A percentile compares a stretch with the other conserved stretches of the same genome.
phyloP scores from a whole-genome alignment of 768 basidiomycete species.

The Tricholomella constricta region DNA sequence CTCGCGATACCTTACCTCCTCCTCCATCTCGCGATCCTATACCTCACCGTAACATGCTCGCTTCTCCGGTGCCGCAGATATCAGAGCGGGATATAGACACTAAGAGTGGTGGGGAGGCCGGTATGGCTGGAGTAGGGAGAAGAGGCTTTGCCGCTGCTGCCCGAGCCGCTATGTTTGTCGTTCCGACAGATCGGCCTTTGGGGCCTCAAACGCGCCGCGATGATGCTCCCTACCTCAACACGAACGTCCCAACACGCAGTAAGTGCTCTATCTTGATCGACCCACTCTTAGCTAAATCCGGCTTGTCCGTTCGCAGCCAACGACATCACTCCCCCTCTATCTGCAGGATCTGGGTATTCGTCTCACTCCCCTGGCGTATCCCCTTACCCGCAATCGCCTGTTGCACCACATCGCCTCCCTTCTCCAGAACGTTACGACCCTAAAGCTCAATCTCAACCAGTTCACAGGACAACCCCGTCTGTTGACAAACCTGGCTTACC shows the following conservation, averaged over 20 bases:
- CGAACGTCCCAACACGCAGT: conserved; percentile 44
- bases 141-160: conserved; percentile 82
- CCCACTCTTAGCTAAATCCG: conserved; percentile 8
- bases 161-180: conserved; percentile 46
- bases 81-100: conserved; percentile 57
- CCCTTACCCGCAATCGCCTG: conserved; percentile 38
- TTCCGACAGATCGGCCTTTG: conserved; percentile 13
- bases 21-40: conserved; percentile 5
- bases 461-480: conserved; percentile 5
- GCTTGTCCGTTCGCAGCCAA: conserved; percentile 25
- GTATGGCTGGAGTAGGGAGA: conserved; percentile 91
- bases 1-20: neutral
- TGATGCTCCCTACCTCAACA: conserved; percentile 49
- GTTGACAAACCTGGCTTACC: conserved; percentile 14
- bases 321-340: conserved; percentile 44
- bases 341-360: conserved; percentile 47
- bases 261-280: conserved; percentile 22
- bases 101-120: conserved; percentile 73
- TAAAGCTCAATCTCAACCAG: conserved; percentile 1
- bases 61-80: conserved; percentile 19
- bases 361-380: conserved; percentile 46
- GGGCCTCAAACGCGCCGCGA: conserved; percentile 28
- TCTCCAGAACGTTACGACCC: conserved; percentile 18
- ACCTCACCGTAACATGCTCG: conserved; percentile 12
- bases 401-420: conserved; percentile 19